phyloP scores from a whole-genome alignment of 768 basidiomycete genomes.

The Pleurotus tuoliensis region DNA sequence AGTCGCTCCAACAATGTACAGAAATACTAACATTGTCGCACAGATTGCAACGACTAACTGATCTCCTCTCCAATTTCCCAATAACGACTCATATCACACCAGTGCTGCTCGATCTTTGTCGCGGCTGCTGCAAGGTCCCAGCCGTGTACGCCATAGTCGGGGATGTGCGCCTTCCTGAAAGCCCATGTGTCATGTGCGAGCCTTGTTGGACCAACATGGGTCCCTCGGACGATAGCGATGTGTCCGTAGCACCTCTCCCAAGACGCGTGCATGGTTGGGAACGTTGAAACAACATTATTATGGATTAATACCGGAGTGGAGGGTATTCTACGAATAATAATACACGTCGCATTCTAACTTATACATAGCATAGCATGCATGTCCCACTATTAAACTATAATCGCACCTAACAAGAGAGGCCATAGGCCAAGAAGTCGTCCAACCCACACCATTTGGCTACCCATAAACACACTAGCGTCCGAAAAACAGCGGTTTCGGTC shows the following conservation, averaged over 20 bases:
- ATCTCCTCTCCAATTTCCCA: conserved; percentile 59
- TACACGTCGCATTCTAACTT: background rate
- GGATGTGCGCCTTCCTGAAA: conserved; percentile 74
- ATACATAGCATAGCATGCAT: no score
- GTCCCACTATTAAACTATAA: background rate
- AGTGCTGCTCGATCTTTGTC: conserved; percentile 56
- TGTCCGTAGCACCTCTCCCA: conserved; percentile 52
- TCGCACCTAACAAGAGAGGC: background rate
- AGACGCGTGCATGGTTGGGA: conserved; percentile 36
- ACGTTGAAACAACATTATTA: no score
- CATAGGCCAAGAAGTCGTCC: no score
- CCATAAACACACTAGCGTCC: no score
- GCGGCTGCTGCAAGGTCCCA: conserved; percentile 66
- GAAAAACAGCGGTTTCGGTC: no score
- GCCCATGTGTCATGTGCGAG: conserved; percentile 68
- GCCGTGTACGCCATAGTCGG: conserved; percentile 65
- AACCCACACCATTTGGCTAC: no score
- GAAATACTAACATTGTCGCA: background rate
- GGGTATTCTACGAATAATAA: background rate
- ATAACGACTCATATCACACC: conserved; percentile 65
- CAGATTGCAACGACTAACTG: conserved; percentile 58
- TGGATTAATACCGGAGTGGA: no score
- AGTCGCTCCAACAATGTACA: background rate
- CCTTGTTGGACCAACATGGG: conserved; percentile 77
- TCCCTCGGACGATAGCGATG: conserved; percentile 35